Conservation (phyloP, 2,329 filamentous ascomycete species). For the Pleomassaria siparia region DNA sequence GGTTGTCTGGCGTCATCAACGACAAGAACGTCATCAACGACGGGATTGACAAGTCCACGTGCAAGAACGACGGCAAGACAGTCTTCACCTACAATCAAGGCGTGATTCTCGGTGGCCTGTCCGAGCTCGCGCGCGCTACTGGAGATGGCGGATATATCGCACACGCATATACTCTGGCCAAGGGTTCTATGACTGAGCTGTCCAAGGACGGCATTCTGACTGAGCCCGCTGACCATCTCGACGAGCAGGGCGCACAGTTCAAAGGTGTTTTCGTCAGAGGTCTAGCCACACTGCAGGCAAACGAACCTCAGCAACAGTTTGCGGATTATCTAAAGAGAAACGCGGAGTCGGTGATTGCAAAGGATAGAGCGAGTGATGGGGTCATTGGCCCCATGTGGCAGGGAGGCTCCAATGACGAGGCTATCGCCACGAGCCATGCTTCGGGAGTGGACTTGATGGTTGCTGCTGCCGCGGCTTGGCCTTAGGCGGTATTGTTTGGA, state of each 20-base stretch:
- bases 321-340: slow-evolving; percentile 36
- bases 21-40: slow-evolving; percentile 55
- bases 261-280: slow-evolving; percentile 43
- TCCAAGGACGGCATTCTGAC: slow-evolving; percentile 35
- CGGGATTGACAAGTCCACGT: slow-evolving; percentile 50
- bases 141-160: slow-evolving; percentile 27
- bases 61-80: slow-evolving; percentile 55
- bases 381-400: slow-evolving; percentile 62
- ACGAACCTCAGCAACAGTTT: slow-evolving; percentile 23
- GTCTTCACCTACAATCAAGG: slow-evolving; percentile 63
- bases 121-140: slow-evolving; percentile 54
- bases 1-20: slow-evolving; percentile 54
- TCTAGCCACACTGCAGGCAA: slow-evolving; percentile 30
- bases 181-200: slow-evolving; percentile 27
- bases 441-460: slow-evolving; percentile 67
- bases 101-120: slow-evolving; percentile 57
- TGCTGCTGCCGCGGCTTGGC: slow-evolving; percentile 41
- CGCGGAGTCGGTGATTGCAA: slow-evolving; percentile 34
- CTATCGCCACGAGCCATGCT: slow-evolving; percentile 61
- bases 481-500: not conserved
- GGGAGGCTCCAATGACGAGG: slow-evolving; percentile 56
- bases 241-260: slow-evolving; percentile 37
- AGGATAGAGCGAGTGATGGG: slow-evolving; percentile 40
- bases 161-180: slow-evolving; percentile 30
- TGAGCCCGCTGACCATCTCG: slow-evolving; percentile 26